A percentile compares a stretch with the other conserved stretches of the same genome.
Conservation (phyloP, 495 filamentous ascomycete species). For the Baudoinia panamericana region DNA sequence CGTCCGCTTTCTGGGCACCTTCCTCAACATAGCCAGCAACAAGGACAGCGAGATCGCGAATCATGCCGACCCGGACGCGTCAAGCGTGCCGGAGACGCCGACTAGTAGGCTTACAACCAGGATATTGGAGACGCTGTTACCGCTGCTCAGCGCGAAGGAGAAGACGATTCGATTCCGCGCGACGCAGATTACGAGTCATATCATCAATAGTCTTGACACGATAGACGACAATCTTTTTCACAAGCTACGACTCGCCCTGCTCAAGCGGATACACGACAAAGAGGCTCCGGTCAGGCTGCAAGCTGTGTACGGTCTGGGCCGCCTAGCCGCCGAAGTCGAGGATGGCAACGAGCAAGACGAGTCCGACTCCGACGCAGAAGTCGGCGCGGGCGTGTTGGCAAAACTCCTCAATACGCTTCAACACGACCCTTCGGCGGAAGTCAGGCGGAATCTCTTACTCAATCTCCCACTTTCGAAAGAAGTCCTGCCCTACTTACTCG, state of each 20-base stretch:
- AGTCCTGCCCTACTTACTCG: conserved; percentile 83
- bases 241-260: conserved; percentile 56
- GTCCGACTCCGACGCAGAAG: conserved; percentile 45
- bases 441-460: conserved; percentile 71
- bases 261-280: conserved; percentile 82
- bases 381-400: conserved; percentile 49
- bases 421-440: conserved; percentile 88
- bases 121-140: conserved; percentile 55
- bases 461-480: conserved; percentile 69
- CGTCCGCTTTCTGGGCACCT: conserved; percentile 72
- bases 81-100: conserved; percentile 62
- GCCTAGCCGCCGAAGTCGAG: conserved; percentile 60
- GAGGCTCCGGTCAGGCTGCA: conserved; percentile 84
- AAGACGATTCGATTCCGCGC: conserved; percentile 83
- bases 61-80: conserved; percentile 38
- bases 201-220: conserved; percentile 79
- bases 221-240: conserved; percentile 84
- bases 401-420: conserved; percentile 85
- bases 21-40: conserved; percentile 67
- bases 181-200: conserved; percentile 76
- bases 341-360: conserved; percentile 45
- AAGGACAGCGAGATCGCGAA: conserved; percentile 47
- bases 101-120: conserved; percentile 61
- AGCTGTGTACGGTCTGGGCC: conserved; percentile 78
- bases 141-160: conserved; percentile 68